Evolutionary conservation across 2,329 filamentous ascomycete species (phyloP).

Genomic region (Botrytis galanthina): DNA sequence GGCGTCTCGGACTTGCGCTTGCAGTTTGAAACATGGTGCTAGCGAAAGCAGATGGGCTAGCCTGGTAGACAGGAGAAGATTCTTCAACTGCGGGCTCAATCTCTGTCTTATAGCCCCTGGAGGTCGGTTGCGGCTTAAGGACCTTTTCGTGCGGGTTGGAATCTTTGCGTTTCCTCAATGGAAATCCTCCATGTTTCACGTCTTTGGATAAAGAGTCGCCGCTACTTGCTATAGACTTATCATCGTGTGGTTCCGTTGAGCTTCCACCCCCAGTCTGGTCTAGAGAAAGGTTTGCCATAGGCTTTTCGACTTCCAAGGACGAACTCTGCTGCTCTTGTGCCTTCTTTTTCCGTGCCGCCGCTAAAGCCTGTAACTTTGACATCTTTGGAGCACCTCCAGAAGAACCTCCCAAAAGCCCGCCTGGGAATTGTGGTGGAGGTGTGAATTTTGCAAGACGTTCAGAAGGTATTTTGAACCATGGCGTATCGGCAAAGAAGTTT

Average conservation of each 20-base stretch:
- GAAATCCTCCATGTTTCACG: slow-evolving; percentile 31
- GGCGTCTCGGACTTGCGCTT: slow-evolving; percentile 22
- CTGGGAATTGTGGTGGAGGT: slow-evolving; percentile 54
- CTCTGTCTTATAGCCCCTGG: slow-evolving; percentile 9
- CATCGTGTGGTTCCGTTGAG: background rate
- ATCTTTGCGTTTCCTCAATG: slow-evolving; percentile 37
- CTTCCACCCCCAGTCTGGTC: slow-evolving; percentile 1
- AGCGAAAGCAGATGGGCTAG: slow-evolving; percentile 42
- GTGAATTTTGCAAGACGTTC: slow-evolving; percentile 65
- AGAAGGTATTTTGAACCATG: slow-evolving; percentile 74
- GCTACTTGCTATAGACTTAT: background rate
- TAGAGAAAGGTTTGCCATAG: slow-evolving; percentile 32
- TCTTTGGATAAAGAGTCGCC: slow-evolving; percentile 9
- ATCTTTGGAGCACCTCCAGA: slow-evolving; percentile 63
- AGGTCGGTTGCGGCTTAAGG: slow-evolving; percentile 23
- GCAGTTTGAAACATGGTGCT: slow-evolving; percentile 45
- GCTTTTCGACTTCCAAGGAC: slow-evolving; percentile 30
- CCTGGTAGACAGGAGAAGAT: slow-evolving; percentile 31
- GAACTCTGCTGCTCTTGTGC: slow-evolving; percentile 56
- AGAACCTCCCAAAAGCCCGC: slow-evolving; percentile 76
- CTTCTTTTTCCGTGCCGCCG: slow-evolving; percentile 82
- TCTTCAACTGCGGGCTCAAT: slow-evolving; percentile 22
- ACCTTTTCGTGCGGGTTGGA: slow-evolving; percentile 37
- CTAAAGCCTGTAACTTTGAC: slow-evolving; percentile 88
- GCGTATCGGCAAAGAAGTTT: slow-evolving; percentile 77